phyloP scores from a whole-genome alignment of 106 monocot genomes.

The Chionographis japonica region DNA sequence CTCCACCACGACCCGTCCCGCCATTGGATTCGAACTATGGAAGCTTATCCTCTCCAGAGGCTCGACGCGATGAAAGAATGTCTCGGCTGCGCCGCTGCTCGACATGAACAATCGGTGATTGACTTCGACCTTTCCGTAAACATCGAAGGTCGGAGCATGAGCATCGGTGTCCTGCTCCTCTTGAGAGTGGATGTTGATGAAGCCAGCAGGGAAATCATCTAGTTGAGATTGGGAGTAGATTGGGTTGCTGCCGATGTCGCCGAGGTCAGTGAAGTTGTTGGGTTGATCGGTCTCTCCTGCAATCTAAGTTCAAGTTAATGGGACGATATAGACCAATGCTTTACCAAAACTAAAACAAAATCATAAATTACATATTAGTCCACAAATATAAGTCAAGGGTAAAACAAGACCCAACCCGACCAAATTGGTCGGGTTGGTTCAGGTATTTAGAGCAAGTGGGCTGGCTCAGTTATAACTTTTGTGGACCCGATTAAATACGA shows the following conservation, averaged over 20 bases:
- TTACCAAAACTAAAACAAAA: no score
- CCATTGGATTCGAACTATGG: slow-evolving; percentile 46
- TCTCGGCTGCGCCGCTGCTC: slow-evolving; percentile 29
- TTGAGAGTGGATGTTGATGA: slow-evolving; percentile 29
- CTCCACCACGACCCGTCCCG: slow-evolving; percentile 10
- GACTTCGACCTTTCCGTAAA: slow-evolving; percentile 45
- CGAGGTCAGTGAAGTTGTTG: slow-evolving; percentile 4
- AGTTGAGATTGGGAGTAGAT: slow-evolving; percentile 60
- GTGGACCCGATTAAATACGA: no score
- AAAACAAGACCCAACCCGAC: no score
- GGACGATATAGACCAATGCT: background rate
- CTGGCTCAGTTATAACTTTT: no score
- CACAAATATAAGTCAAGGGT: no score
- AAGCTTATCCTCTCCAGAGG: slow-evolving; percentile 61
- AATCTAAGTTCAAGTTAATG: slow-evolving; percentile 58
- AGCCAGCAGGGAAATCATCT: slow-evolving; percentile 42
- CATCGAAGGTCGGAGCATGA: slow-evolving; percentile 14
- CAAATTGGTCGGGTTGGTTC: no score
- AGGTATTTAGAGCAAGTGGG: no score
- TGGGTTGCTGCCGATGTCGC: slow-evolving; percentile 27
- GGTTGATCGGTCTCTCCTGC: slow-evolving; percentile 54
- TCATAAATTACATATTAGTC: no score
- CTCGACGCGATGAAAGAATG: slow-evolving; percentile 59
- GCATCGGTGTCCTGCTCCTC: slow-evolving; percentile 4
- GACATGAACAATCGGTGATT: slow-evolving; percentile 49